A percentile compares a stretch with the other conserved stretches of the same genome.
These are phyloP conservation scores for Psilocybe tampanensis DNA, from an alignment of 768 basidiomycete species.

Conservation along the genomic window DNA sequence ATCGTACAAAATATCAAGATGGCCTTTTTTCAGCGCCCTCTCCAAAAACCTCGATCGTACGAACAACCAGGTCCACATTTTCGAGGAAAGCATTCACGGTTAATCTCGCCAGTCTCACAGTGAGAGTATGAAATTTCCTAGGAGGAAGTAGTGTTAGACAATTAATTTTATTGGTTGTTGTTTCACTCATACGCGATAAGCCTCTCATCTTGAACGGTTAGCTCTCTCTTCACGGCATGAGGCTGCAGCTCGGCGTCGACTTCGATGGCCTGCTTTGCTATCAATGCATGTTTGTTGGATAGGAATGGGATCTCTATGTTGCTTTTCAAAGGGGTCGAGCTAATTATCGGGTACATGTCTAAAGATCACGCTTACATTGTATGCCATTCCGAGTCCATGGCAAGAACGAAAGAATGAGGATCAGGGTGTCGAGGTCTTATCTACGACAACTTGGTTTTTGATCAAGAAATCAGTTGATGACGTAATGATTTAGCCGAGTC, in stretches of 20 bases:
- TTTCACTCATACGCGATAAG: conserved; percentile 70
- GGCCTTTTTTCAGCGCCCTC: conserved; percentile 53
- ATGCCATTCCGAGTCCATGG: conserved; percentile 44
- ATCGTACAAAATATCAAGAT: conserved; percentile 16
- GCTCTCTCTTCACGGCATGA: conserved; percentile 73
- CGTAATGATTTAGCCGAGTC: too few species aligned
- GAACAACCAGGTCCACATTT: conserved; percentile 82
- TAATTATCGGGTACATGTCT: neutral
- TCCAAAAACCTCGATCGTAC: conserved; percentile 81
- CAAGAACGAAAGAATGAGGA: neutral
- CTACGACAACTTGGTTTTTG: too few species aligned
- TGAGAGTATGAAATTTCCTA: conserved; percentile 77
- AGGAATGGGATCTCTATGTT: conserved; percentile 80
- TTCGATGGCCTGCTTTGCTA: conserved; percentile 82
- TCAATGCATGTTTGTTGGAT: conserved; percentile 70
- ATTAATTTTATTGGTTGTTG: neutral
- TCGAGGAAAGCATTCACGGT: conserved; percentile 87
- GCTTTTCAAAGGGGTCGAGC: conserved; percentile 12
- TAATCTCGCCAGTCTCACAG: conserved; percentile 83
- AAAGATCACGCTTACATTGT: conserved; percentile 43
- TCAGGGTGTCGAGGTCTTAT: neutral
- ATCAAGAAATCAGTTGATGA: too few species aligned
- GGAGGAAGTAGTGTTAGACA: conserved; percentile 2
- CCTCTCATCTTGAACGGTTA: conserved; percentile 65
- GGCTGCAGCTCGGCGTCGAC: conserved; percentile 87